Evolutionary conservation across 768 basidiomycete species (phyloP).

Genomic region (Tylopilus vinaceipallidus): DNA sequence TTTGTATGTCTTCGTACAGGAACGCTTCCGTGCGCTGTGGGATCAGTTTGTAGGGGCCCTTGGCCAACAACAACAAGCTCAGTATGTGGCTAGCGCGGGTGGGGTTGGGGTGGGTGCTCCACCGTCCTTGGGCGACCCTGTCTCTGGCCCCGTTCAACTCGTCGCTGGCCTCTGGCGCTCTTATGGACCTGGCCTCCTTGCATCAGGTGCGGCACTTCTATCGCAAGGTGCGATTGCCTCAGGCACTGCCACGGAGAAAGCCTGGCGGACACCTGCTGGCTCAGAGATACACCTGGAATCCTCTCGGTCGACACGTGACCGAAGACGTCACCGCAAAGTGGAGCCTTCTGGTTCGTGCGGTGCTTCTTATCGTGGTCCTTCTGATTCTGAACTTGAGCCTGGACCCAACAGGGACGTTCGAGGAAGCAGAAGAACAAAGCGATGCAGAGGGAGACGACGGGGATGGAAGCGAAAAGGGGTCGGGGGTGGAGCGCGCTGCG

Average conservation of each 20-base stretch:
- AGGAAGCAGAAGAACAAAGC: constrained; percentile 70
- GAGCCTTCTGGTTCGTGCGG: constrained; percentile 41
- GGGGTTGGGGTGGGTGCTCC: constrained; percentile 33
- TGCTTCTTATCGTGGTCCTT: constrained; percentile 37
- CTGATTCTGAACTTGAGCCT: constrained; percentile 46
- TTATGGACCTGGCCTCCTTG: constrained; percentile 72
- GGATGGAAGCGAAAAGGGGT: constrained; percentile 15
- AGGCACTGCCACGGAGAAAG: constrained; percentile 25
- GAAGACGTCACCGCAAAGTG: constrained; percentile 52
- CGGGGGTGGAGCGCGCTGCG: constrained; percentile 20
- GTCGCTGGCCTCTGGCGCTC: constrained; percentile 70
- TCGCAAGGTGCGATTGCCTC: constrained; percentile 48
- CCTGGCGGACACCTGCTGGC: constrained; percentile 29
- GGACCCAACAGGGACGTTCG: constrained; percentile 54
- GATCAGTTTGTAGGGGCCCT: constrained; percentile 52
- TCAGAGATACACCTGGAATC: constrained; percentile 30
- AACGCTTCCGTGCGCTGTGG: constrained; percentile 63
- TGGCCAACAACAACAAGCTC: constrained; percentile 39
- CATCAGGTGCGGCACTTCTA: constrained; percentile 63
- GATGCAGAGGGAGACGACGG: constrained; percentile 66
- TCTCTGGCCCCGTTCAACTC: constrained; percentile 64
- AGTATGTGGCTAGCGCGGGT: constrained; percentile 18
- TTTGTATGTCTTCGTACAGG: constrained; percentile 63
- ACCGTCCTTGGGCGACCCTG: constrained; percentile 50
- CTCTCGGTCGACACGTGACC: constrained; percentile 39